Base-by-base conservation (phyloP, 179 eudicot genomes). In the Sideroxylon spinosum region DNA sequence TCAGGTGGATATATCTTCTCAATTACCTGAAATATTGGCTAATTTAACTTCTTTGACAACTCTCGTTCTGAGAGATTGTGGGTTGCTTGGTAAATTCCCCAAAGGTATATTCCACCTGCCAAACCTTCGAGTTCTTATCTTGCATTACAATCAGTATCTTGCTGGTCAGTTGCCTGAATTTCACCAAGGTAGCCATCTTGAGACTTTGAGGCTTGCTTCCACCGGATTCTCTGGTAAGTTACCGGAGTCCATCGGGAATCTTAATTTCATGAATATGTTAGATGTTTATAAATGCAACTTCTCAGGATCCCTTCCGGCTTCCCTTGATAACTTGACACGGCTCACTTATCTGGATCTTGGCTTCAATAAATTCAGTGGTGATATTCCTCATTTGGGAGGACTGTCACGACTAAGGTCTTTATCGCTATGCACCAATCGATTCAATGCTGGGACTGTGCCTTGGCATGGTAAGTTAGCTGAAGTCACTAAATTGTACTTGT, bases 91-190 rank as follows among this genome's bases (percentile, higher is more conserved):
- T 44, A 46, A 76, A 29, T 70, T 88, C 14, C 88, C 88, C 28
- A 14, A 9, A 9, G 49, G 49, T 12, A 55, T 85, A 53, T 78
- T 87, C 52, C 52, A 22, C 17, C 52, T 87, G 6, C 86, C 81
- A 3, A 61, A 46, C 6, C 83, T 87, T 9, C 74, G 78, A 67
- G 0, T 48, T 23, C 76, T 88, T 32, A 7, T 1, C 9, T 19
- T 82, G 29, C 0, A 9, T 14, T 22, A 28, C 0, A 87, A 87
- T 53, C 28, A 0, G 0, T 17, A 77, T 19, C 81, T 88, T 6
- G 19, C 19, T 25, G 91, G 91, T 20, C 62, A 12, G 22, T 76
- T 88, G 65, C 85, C 86, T 0, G 68, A 82, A 8, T 88, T 88
- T 71, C 70, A 20, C 44, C 9, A 4, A 0, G 75, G 37, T 11